phyloP scores from a whole-genome alignment of 176 grass and related monocot genomes.

The bread wheat (Triticum aestivum) region IWGSC_CS_RefSeq_v2.1 NC_057807.1:514356832-514357331 shows the following conservation, averaged over 20 bases:
- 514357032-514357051: neutral
- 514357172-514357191: neutral
- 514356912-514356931: neutral
- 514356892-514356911: neutral
- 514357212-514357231: no score
- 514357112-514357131: slow-evolving; percentile 34
- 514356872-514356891: neutral
- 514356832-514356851: neutral
- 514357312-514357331: slow-evolving; percentile 26
- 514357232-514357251: neutral
- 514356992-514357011: slow-evolving; percentile 22
- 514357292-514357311: slow-evolving; percentile 32
- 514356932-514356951: neutral
- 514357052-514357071: neutral
- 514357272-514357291: neutral
- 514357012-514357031: slow-evolving; percentile 22
- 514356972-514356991: neutral
- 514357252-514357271: slow-evolving; percentile 13
- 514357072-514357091: neutral
- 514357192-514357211: neutral
- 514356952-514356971: neutral
- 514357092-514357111: neutral
- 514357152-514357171: slow-evolving; percentile 31
- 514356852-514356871: neutral
- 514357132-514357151: slow-evolving; percentile 9